phyloP scores from a whole-genome alignment of 176 grass and related monocot genomes.

The Cocos nucifera region DNA sequence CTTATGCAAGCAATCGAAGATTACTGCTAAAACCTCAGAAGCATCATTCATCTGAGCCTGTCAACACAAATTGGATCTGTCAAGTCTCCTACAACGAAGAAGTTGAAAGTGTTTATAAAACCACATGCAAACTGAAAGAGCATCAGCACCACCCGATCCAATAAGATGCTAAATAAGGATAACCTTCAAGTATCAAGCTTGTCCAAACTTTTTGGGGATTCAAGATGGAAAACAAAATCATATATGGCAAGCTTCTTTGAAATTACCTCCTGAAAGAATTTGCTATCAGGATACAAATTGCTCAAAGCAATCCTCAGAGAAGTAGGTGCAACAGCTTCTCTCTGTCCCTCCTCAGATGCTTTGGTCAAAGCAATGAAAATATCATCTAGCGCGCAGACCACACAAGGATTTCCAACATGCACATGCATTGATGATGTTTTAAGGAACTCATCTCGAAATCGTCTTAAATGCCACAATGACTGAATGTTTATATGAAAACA shows the following conservation, averaged over 20 bases:
- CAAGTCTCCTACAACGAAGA: neutral
- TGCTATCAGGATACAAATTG: constrained; percentile 94
- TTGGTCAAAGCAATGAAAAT: constrained; percentile 81
- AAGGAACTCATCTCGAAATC: constrained; percentile 70
- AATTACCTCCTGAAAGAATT: constrained; percentile 97
- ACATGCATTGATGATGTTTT: constrained; percentile 61
- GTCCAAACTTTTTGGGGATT: too few relatives aligned
- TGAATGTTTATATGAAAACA: constrained; percentile 27
- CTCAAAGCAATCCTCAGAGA: constrained; percentile 86
- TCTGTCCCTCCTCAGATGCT: constrained; percentile 52
- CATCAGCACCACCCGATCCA: too few relatives aligned
- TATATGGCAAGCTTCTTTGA: neutral
- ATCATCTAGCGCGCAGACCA: constrained; percentile 83
- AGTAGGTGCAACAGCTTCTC: constrained; percentile 77
- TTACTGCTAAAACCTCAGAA: constrained; percentile 86
- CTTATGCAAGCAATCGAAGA: constrained; percentile 92
- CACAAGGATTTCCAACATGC: constrained; percentile 90
- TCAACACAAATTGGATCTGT: constrained; percentile 14
- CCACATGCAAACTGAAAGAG: too few relatives aligned
- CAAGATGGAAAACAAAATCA: too few relatives aligned
- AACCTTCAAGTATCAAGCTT: too few relatives aligned
- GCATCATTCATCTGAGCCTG: constrained; percentile 99
- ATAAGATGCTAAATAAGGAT: too few relatives aligned
- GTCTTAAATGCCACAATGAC: constrained; percentile 92
- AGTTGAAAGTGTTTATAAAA: too few relatives aligned